phyloP scores from a whole-genome alignment of 176 grass and related monocot genomes.

The Triticum urartu region DNA sequence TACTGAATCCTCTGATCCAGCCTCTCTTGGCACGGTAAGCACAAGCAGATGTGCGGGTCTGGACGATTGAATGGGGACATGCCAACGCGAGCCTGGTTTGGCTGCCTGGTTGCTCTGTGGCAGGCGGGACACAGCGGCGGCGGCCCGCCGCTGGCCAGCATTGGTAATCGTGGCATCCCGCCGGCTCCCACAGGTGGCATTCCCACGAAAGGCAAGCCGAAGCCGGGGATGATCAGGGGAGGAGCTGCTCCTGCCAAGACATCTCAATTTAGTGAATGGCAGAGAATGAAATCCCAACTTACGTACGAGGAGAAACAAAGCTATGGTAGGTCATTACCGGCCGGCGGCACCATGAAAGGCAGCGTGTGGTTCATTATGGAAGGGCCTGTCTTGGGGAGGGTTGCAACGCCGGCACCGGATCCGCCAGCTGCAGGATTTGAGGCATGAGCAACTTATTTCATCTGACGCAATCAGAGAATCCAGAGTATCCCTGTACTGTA shows the following conservation, averaged over 20 bases:
- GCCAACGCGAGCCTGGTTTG: not conserved
- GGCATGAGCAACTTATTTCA: not conserved
- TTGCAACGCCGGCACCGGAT: not conserved
- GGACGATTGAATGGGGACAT: not conserved
- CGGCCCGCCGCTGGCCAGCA: not conserved
- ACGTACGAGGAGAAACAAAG: too few species aligned
- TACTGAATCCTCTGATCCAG: not conserved
- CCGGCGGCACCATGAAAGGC: too few species aligned
- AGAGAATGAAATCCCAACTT: too few species aligned
- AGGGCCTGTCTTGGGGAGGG: too few species aligned
- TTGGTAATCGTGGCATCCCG: not conserved
- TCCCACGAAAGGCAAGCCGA: too few species aligned
- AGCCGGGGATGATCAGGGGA: too few species aligned
- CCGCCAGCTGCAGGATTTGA: not conserved
- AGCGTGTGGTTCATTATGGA: rapidly evolving
- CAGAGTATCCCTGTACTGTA: not conserved
- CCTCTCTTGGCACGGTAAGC: not conserved
- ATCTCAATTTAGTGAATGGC: too few species aligned
- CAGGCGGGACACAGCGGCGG: not conserved
- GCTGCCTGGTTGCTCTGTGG: not conserved
- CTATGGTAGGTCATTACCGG: too few species aligned
- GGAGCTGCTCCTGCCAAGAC: too few species aligned
- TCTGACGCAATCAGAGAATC: not conserved
- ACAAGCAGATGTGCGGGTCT: not conserved
- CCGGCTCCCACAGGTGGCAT: too few species aligned